Evolutionary conservation across 352 stramenopile genomes (phyloP).

Genomic region (Nothophytophthora sp.): DNA sequence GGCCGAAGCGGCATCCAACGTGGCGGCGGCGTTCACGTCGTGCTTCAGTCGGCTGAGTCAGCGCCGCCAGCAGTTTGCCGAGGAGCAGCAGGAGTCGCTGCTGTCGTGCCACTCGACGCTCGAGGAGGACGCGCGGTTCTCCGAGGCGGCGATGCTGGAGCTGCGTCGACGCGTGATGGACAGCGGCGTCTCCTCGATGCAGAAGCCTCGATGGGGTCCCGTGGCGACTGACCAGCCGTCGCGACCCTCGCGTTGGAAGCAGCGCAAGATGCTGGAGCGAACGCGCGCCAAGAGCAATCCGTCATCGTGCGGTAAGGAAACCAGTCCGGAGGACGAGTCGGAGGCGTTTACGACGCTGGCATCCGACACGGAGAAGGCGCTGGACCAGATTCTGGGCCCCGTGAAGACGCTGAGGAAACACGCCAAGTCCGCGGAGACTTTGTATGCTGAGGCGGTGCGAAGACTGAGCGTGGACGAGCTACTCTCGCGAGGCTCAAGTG

Average conservation of each 20-base stretch:
- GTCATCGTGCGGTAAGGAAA: constrained; percentile 12
- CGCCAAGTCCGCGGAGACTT: constrained; percentile 22
- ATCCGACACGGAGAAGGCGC: constrained; percentile 48
- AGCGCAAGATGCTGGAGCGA: constrained; percentile 38
- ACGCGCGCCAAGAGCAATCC: constrained; percentile 14
- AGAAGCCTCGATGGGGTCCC: constrained; percentile 16
- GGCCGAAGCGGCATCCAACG: constrained; percentile 26
- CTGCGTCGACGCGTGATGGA: constrained; percentile 68
- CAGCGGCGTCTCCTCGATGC: constrained; percentile 16
- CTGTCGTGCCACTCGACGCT: constrained; percentile 50
- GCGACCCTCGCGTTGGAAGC: constrained; percentile 37
- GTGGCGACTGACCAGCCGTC: constrained; percentile 27
- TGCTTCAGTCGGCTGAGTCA: constrained; percentile 54
- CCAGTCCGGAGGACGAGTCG: constrained; percentile 18
- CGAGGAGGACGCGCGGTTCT: constrained; percentile 39
- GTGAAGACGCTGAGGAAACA: constrained; percentile 15
- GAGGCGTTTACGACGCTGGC: constrained; percentile 33
- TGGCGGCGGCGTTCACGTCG: constrained; percentile 21
- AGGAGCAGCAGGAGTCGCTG: constrained; percentile 71
- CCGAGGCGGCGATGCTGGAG: constrained; percentile 68
- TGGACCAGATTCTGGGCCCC: constrained; percentile 47
- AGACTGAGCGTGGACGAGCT: constrained; percentile 62
- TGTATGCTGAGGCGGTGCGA: constrained; percentile 44
- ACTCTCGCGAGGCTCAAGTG: constrained; percentile 21
- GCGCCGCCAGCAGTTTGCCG: constrained; percentile 61